Percentiles rank a stretch among this genome's conserved stretches.
phyloP scores from a whole-genome alignment of 129 eudicot species.

The Artemisia argyi region DNA sequence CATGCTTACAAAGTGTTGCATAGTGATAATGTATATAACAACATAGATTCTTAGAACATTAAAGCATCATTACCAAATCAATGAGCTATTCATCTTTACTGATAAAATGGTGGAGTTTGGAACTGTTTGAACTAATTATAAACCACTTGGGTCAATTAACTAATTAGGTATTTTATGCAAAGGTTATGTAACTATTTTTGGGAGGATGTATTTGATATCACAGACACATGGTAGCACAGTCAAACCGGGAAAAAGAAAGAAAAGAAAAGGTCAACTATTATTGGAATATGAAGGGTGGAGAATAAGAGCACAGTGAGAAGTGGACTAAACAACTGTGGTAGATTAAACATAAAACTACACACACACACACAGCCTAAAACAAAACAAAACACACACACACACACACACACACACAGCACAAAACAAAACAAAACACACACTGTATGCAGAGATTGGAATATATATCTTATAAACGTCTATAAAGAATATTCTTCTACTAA shows the following conservation, averaged over 20 bases:
- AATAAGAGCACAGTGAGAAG: not conserved
- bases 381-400: too few relatives aligned
- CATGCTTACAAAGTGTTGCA: not conserved
- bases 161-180: not conserved
- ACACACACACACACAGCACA: too few relatives aligned
- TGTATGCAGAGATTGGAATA: too few relatives aligned
- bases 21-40: too few relatives aligned
- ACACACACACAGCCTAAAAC: not conserved
- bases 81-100: not conserved
- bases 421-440: not conserved
- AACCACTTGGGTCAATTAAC: slow-evolving; percentile 2
- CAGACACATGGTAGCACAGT: not conserved
- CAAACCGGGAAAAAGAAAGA: not conserved
- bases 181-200: not conserved
- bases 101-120: not conserved
- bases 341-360: not conserved
- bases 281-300: not conserved
- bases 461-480: too few relatives aligned
- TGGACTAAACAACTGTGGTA: not conserved
- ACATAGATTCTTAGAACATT: not conserved
- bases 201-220: not conserved
- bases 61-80: not conserved
- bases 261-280: not conserved
- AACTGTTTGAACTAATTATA: not conserved
- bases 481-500: not conserved